phyloP scores from a whole-genome alignment of 2,329 filamentous ascomycete species.

The Neopestalotiopsis clavispora region DNA sequence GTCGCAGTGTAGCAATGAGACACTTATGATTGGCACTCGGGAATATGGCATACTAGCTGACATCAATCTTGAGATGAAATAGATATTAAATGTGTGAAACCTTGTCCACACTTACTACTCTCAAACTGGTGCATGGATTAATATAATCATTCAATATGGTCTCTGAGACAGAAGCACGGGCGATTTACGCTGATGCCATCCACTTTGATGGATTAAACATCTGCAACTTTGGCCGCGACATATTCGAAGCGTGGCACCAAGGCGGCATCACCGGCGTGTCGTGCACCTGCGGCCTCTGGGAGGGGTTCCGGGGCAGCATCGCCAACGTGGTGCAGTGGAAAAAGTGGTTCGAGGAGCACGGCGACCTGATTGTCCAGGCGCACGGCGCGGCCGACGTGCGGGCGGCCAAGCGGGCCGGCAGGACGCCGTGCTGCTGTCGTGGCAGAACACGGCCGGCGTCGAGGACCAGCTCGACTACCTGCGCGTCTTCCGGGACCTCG shows the following conservation, averaged over 20 bases:
- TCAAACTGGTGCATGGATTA: neutral
- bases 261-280: slow-evolving; percentile 46
- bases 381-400: slow-evolving; percentile 42
- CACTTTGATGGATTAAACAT: slow-evolving; percentile 48
- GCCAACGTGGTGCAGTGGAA: slow-evolving; percentile 46
- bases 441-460: slow-evolving; percentile 47
- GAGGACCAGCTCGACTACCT: slow-evolving; percentile 44
- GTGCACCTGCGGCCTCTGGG: slow-evolving; percentile 45
- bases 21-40: neutral
- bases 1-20: neutral
- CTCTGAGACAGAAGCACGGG: slow-evolving; percentile 39
- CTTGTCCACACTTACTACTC: neutral
- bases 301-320: slow-evolving; percentile 42
- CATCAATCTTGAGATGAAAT: neutral
- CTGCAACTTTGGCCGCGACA: slow-evolving; percentile 42
- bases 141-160: slow-evolving; percentile 33
- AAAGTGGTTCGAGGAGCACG: slow-evolving; percentile 46
- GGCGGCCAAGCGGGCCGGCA: slow-evolving; percentile 39
- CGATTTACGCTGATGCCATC: slow-evolving; percentile 40
- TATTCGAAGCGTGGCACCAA: slow-evolving; percentile 43
- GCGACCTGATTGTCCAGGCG: slow-evolving; percentile 43
- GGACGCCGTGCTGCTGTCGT: slow-evolving; percentile 44
- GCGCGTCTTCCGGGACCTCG: slow-evolving; percentile 43
- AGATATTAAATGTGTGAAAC: neutral
- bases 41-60: neutral